Base-by-base conservation (phyloP, 2,329 filamentous ascomycete species). In the Chlorencoelia australis region DNA sequence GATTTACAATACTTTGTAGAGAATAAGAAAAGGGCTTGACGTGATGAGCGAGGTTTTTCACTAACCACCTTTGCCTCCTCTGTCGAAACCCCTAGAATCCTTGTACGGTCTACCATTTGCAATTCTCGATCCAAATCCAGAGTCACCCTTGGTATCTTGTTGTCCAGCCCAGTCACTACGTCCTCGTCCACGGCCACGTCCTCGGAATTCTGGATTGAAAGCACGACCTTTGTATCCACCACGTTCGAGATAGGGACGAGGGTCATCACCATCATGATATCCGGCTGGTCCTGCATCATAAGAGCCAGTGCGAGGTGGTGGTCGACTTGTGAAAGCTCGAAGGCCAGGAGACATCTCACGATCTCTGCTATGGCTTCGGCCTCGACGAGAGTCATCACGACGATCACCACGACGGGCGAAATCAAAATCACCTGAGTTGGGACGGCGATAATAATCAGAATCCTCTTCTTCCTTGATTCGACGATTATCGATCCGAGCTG, bases 51-150 rank as follows among this genome's bases (percentile, higher is more conserved):
- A 29, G n/a, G n/a, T n/a, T 26, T 37, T 30, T 52, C 42, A 57
- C 52, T 47, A 42, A 58, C 54, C 51, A 47, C 55, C 54, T 55
- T 46, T 53, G 16, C 50, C 47, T 24, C 53, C 54, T 39, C 44
- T 44, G 21, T 50, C 40, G 41, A 49, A 53, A 10, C 46, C 49
- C 29, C 35, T 45, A 4, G 35, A 14, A 39, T 55, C 49, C 28
- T 41, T 52, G 27, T 39, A 50, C 10, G 51, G 48, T 31, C 44
- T 54, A 27, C 44, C 37, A 35, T 40, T 47, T 5, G 47, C 47
- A 39, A 48, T 48, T 40, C 33, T 48, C 7, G 41, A 37, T 14
- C 49, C 48, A 38, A 45, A 51, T 5, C 21, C 21, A 17, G 38
- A 25, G 4, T 47, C 43, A 14, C 27, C 31, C 26, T 41, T 43